Evolutionary conservation across 495 filamentous ascomycete species (phyloP).

Genomic region (Pyrenula aspistea): DNA sequence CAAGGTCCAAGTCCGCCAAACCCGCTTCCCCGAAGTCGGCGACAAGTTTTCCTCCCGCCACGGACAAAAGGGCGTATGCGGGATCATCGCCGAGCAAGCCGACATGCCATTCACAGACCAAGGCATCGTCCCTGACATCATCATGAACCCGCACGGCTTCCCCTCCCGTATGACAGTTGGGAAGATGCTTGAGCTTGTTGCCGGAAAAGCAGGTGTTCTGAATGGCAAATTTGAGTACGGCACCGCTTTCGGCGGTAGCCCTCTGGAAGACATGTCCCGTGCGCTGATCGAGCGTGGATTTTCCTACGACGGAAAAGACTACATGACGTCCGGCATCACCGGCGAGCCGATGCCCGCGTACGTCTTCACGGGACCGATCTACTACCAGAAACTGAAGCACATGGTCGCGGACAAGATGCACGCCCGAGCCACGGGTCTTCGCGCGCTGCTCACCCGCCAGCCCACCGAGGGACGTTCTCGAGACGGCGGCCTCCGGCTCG

Average conservation of each 20-base stretch:
- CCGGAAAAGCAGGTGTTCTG: constrained; percentile 86
- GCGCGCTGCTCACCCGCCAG: constrained; percentile 85
- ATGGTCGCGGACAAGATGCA: constrained; percentile 99
- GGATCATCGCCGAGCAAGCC: constrained; percentile 88
- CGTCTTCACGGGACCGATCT: constrained; percentile 97
- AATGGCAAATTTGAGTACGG: constrained; percentile 76
- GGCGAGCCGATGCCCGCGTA: constrained; percentile 89
- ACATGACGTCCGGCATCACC: constrained; percentile 88
- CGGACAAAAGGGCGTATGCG: constrained; percentile 96
- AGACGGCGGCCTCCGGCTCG: constrained; percentile 83
- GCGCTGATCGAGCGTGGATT: constrained; percentile 80
- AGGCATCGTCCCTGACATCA: constrained; percentile 88
- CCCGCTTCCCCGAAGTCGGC: constrained; percentile 82
- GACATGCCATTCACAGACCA: constrained; percentile 94
- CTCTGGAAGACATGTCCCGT: constrained; percentile 79
- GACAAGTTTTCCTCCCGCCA: constrained; percentile 98
- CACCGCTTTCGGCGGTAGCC: constrained; percentile 88
- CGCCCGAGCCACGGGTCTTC: constrained; percentile 77
- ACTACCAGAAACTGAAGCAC: constrained; percentile 99
- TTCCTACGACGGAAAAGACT: constrained; percentile 92
- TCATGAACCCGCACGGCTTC: constrained; percentile 99
- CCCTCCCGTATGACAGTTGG: constrained; percentile 99
- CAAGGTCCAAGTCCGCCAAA: constrained; percentile 89
- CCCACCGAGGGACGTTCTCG: constrained; percentile 91
- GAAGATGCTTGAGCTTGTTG: constrained; percentile 90